phyloP scores from a whole-genome alignment of 2,329 filamentous ascomycete genomes.

The Fusarium multiceps region DNA sequence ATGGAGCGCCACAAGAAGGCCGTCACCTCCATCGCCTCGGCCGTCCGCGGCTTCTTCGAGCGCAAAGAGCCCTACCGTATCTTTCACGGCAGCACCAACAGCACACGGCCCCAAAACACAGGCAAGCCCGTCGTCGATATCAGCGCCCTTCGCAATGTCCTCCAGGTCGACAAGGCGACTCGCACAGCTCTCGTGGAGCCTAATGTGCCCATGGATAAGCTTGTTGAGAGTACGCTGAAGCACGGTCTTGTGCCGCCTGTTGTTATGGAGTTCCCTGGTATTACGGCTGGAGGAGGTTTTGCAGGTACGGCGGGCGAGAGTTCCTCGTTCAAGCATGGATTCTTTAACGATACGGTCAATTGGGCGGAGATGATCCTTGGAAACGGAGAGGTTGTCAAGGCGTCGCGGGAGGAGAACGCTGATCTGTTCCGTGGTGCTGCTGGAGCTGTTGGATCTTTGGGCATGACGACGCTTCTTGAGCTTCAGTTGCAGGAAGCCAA shows the following conservation, averaged over 20 bases:
- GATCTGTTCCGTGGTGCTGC: conserved; percentile 74
- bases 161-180: conserved; percentile 65
- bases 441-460: conserved; percentile 74
- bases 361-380: conserved; percentile 74
- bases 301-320: conserved; percentile 74
- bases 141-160: conserved; percentile 70
- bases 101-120: conserved; percentile 68
- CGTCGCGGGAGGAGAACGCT: conserved; percentile 63
- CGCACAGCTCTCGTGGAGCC: conserved; percentile 73
- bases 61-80: conserved; percentile 71
- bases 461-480: conserved; percentile 73
- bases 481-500: conserved; percentile 67
- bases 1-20: conserved; percentile 60
- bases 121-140: conserved; percentile 73
- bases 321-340: conserved; percentile 74
- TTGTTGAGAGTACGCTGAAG: conserved; percentile 67
- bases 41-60: conserved; percentile 58
- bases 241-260: conserved; percentile 71
- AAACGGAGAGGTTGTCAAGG: conserved; percentile 66
- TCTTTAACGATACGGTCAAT: conserved; percentile 71
- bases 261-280: conserved; percentile 78
- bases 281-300: conserved; percentile 76
- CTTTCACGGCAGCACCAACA: conserved; percentile 81
- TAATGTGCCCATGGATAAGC: conserved; percentile 74
- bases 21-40: conserved; percentile 56